A percentile compares a stretch with the other conserved stretches of the same genome.
phyloP scores from a whole-genome alignment of 257 asterid genomes.

The Solanum dulcamara region DNA sequence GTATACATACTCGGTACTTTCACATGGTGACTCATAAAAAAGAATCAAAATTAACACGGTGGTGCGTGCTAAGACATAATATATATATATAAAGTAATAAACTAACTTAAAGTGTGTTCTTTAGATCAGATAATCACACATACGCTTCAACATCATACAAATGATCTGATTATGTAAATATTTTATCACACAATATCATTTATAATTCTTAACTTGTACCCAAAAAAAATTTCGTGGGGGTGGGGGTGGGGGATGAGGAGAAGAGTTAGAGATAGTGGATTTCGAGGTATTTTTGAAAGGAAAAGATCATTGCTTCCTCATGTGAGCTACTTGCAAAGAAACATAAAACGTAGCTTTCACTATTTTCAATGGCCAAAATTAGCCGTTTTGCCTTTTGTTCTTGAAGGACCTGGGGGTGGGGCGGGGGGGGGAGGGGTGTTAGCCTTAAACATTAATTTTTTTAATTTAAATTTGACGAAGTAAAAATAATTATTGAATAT shows the following conservation, averaged over 20 bases:
- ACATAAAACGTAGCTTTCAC: conserved; percentile 6
- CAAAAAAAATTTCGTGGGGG: too few relatives aligned
- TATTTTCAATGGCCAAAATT: not conserved
- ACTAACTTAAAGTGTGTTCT: not conserved
- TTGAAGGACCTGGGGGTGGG: not conserved
- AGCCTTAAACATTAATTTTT: not conserved
- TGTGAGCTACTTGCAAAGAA: conserved; percentile 9
- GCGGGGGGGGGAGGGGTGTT: not conserved
- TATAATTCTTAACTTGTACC: too few relatives aligned
- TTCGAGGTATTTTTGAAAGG: not conserved
- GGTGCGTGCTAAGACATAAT: not conserved
- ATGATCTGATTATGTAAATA: not conserved
- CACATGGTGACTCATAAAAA: too few relatives aligned
- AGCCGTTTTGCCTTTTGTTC: not conserved
- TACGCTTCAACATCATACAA: not conserved
- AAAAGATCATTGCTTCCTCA: not conserved
- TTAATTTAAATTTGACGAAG: not conserved
- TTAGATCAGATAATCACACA: not conserved
- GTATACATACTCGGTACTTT: too few relatives aligned
- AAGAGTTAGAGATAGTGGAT: not conserved
- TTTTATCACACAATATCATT: too few relatives aligned
- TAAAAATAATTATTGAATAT: not conserved
- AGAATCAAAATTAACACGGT: not conserved
- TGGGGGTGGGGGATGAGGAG: not conserved
- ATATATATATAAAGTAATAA: not conserved